Evolutionary conservation across 2,329 filamentous ascomycete species (phyloP), one percentile per base, ranked within the genome.

Genomic region (Phaeosphaeriaceae sp.): DNA sequence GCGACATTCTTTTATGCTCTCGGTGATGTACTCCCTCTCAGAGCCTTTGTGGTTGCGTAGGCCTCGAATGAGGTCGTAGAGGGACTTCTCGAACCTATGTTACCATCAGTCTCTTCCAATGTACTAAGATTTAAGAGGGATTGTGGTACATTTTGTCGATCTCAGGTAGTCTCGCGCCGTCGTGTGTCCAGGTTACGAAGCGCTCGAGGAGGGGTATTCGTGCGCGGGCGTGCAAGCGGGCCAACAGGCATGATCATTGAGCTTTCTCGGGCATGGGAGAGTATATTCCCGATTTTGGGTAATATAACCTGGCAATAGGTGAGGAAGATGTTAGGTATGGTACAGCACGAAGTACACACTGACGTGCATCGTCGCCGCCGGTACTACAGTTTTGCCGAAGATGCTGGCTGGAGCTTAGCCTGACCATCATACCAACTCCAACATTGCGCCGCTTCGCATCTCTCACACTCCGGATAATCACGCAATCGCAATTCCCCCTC

Each of bases 11-110:
- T 92, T 92, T 70, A 97, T 79, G 68, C 88, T 92, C 74, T 90
- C 88, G 71, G 96, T 89, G 52, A 99, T 95, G 75, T 97, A 99
- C 71, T 95, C 91, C 73, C 88, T 89, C 78, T 99, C 94, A 70
- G 87, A 89, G 65, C 93, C 93, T 76, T 96, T 97, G 79, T 97
- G 92, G 73, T 93, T 94, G 61, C 94, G 88, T 70, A 99, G 81
- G 67, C 94, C 94, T 76, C 92, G 86, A 67, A 99, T 99, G 81
- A 99, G 92, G 85, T 97, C 93, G 77, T 97, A 96, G 16, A 99
- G 85, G 34, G 94, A 97, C 78, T 99, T 99, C 76, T 99, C 94
- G 79, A 99, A 99, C 94, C 92, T 97, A 57, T 17, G 26, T 15
- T 29, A n/a, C 3, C 9, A 32, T 65, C 33, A 68, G 52, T 38